Conservation (phyloP, 208 protist genomes). For the Spongospora subterranea region DNA sequence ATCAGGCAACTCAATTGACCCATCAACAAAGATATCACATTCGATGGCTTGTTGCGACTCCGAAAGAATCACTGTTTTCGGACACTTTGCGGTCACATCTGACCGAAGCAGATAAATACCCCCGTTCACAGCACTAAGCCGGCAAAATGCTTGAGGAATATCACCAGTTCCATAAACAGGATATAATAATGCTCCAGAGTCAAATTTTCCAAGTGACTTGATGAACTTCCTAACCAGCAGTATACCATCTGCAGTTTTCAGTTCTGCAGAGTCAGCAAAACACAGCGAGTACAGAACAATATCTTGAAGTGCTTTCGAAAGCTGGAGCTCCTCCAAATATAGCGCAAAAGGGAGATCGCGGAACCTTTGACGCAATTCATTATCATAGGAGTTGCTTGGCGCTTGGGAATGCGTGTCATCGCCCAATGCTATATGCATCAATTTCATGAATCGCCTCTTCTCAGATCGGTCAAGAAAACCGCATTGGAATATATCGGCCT, state of each 20-base stretch:
- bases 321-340: neutral
- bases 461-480: neutral
- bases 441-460: constrained; percentile 23
- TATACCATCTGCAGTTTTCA: neutral
- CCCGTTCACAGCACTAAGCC: neutral
- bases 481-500: constrained; percentile 16
- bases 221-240: neutral
- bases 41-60: neutral
- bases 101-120: constrained; percentile 9
- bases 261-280: neutral
- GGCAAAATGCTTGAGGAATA: constrained; percentile 14
- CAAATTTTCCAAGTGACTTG: constrained; percentile 13
- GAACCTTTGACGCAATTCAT: neutral
- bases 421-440: constrained; percentile 31
- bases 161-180: constrained; percentile 45
- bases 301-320: neutral
- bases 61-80: neutral
- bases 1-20: neutral
- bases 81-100: too few relatives aligned
- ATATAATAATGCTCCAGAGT: constrained; percentile 32
- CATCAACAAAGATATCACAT: neutral
- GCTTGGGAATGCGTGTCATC: neutral
- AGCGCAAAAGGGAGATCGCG: neutral
- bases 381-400: neutral
- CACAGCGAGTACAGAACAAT: constrained; percentile 25